Percentiles rank a stretch among this genome's conserved stretches.
Evolutionary conservation across 768 basidiomycete genomes (phyloP).

Genomic region (Russula ochroleuca): DNA sequence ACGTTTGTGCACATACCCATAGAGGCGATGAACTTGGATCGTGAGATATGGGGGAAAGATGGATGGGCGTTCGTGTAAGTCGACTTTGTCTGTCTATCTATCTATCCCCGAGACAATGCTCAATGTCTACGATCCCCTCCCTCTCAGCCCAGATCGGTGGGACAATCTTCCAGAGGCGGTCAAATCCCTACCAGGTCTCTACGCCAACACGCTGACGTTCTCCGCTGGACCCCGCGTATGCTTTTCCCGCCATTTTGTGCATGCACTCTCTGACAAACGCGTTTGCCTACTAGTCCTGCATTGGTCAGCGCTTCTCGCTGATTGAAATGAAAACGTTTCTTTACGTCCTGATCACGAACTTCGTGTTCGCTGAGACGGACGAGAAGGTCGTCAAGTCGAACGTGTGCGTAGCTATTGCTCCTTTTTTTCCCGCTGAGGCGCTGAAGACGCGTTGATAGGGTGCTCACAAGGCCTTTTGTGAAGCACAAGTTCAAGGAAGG

Average conservation of each 20-base stretch:
- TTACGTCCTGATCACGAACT: constrained; percentile 64
- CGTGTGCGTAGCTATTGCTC: constrained; percentile 38
- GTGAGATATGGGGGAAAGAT: constrained; percentile 72
- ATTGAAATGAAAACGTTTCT: constrained; percentile 80
- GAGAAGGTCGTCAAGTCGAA: constrained; percentile 75
- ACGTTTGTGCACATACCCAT: constrained; percentile 73
- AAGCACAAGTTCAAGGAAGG: constrained; percentile 22
- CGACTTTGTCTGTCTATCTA: not conserved
- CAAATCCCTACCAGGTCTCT: constrained; percentile 62
- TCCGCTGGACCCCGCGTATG: constrained; percentile 78
- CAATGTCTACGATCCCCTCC: not conserved
- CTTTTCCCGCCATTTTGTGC: constrained; percentile 15
- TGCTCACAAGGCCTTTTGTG: constrained; percentile 27
- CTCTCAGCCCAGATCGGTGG: constrained; percentile 74
- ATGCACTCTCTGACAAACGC: not conserved
- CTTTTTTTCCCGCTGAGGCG: not conserved
- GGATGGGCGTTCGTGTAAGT: constrained; percentile 76
- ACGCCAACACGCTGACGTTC: constrained; percentile 67
- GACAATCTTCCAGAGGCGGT: constrained; percentile 68
- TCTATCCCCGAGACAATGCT: not conserved
- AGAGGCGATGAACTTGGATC: constrained; percentile 77
- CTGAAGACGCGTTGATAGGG: constrained; percentile 11
- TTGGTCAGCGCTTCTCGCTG: constrained; percentile 76
- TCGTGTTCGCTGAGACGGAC: constrained; percentile 72
- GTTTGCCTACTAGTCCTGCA: constrained; percentile 57